Percentiles rank a stretch among this genome's conserved stretches.
Evolutionary conservation across 495 filamentous ascomycete genomes (phyloP).

Genomic region (Penicillium fimorum): DNA sequence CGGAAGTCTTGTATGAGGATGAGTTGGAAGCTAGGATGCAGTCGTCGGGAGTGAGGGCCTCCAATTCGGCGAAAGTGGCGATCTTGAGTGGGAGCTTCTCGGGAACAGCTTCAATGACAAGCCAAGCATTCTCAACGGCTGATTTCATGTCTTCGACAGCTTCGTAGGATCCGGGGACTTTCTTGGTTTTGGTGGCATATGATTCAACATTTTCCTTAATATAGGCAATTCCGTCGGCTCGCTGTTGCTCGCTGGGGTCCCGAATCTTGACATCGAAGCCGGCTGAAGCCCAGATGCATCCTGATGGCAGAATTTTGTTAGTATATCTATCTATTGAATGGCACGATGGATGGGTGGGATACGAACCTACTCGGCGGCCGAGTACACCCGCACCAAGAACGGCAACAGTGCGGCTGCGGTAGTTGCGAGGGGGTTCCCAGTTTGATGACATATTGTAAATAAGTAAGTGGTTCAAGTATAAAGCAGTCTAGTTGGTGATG

Average conservation of each 20-base stretch:
- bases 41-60: slow-evolving; percentile 37
- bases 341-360: neutral
- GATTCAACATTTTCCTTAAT: slow-evolving; percentile 34
- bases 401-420: slow-evolving; percentile 38
- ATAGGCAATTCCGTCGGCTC: slow-evolving; percentile 34
- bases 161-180: slow-evolving; percentile 24
- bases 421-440: slow-evolving; percentile 36
- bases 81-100: slow-evolving; percentile 54
- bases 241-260: slow-evolving; percentile 41
- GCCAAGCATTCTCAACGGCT: slow-evolving; percentile 43
- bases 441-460: slow-evolving; percentile 7
- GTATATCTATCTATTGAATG: neutral
- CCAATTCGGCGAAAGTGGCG: slow-evolving; percentile 47
- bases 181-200: slow-evolving; percentile 34
- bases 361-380: slow-evolving; percentile 42
- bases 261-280: slow-evolving; percentile 43
- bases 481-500: neutral
- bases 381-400: slow-evolving; percentile 50
- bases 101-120: slow-evolving; percentile 56
- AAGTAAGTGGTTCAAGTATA: neutral
- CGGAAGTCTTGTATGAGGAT: slow-evolving; percentile 44
- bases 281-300: slow-evolving; percentile 40
- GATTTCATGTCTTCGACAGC: slow-evolving; percentile 35
- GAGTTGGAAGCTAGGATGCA: slow-evolving; percentile 55
- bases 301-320: slow-evolving; percentile 8